phyloP scores from a whole-genome alignment of 2,329 filamentous ascomycete genomes.

The Fusarium sp. region DNA sequence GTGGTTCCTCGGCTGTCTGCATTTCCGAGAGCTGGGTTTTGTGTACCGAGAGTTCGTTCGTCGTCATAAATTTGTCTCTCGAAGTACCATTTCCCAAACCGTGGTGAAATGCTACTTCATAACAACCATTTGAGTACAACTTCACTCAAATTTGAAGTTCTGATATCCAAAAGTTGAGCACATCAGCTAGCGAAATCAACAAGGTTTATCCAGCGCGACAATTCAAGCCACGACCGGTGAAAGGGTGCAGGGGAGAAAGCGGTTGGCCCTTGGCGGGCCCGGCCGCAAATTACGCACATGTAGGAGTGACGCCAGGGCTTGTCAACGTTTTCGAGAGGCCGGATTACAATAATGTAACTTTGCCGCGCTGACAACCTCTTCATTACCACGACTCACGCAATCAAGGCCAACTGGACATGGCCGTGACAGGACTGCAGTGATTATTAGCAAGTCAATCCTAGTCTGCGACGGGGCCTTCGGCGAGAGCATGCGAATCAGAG shows the following conservation, averaged over 20 bases:
- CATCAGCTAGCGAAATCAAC: neutral
- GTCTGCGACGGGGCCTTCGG: slow-evolving; percentile 16
- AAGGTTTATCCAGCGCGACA: slow-evolving; percentile 25
- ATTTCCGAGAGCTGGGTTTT: slow-evolving; percentile 22
- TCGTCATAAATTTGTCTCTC: neutral
- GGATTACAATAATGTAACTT: slow-evolving; percentile 11
- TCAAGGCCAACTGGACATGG: slow-evolving; percentile 16
- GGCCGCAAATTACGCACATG: slow-evolving; percentile 41
- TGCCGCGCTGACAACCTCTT: slow-evolving; percentile 5
- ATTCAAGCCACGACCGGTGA: slow-evolving; percentile 32
- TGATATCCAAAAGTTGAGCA: slow-evolving; percentile 16
- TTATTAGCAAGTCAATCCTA: slow-evolving; percentile 29
- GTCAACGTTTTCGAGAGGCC: slow-evolving; percentile 18
- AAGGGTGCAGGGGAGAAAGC: slow-evolving; percentile 23
- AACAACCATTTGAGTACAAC: neutral
- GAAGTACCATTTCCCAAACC: neutral
- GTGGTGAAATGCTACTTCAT: neutral
- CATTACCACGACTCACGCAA: slow-evolving; percentile 4
- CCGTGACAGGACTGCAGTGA: slow-evolving; percentile 10
- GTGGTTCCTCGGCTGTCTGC: slow-evolving; percentile 34
- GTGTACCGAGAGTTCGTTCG: slow-evolving; percentile 17
- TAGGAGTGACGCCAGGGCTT: slow-evolving; percentile 31
- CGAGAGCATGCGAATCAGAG: slow-evolving; percentile 43
- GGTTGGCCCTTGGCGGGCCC: slow-evolving; percentile 32
- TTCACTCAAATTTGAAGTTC: slow-evolving; percentile 3